Conservation (phyloP, 768 basidiomycete genomes). For the Russula sp. region DNA sequence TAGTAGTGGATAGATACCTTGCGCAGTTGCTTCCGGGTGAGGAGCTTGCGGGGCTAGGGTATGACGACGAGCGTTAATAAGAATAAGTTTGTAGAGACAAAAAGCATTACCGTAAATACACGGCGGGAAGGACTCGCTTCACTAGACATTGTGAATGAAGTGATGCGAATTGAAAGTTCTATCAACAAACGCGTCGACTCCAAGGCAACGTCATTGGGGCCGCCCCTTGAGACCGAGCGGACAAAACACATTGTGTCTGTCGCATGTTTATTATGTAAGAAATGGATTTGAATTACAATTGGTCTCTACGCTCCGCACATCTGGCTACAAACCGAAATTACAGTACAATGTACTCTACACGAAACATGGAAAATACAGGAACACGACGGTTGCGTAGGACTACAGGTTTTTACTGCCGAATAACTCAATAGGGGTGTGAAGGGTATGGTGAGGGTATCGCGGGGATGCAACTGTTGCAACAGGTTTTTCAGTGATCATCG, state of each 20-base stretch:
- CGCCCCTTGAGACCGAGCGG: too few species aligned
- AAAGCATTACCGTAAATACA: not conserved
- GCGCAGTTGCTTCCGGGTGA: conserved; percentile 25
- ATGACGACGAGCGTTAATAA: not conserved
- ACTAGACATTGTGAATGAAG: conserved; percentile 11
- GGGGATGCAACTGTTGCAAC: not conserved
- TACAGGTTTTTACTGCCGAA: conserved; percentile 4
- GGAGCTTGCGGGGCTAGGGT: conserved; percentile 25
- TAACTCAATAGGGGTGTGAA: conserved; percentile 4
- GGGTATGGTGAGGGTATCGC: conserved; percentile 23
- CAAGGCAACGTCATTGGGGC: not conserved
- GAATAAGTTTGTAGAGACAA: not conserved
- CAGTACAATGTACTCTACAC: conserved; percentile 20
- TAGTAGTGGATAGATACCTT: conserved; percentile 23
- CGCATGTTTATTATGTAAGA: conserved; percentile 10
- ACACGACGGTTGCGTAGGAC: conserved; percentile 4
- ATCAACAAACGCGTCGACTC: not conserved
- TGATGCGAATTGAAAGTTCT: not conserved
- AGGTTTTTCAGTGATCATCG: conserved; percentile 14
- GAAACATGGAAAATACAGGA: conserved; percentile 9
- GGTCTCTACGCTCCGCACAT: too few species aligned
- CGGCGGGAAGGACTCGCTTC: not conserved
- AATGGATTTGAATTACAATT: not conserved
- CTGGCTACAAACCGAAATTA: conserved; percentile 28
- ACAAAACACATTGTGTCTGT: too few species aligned